Base-by-base conservation (phyloP, 73 alveolate species). In the Strombidium stylifer region DNA sequence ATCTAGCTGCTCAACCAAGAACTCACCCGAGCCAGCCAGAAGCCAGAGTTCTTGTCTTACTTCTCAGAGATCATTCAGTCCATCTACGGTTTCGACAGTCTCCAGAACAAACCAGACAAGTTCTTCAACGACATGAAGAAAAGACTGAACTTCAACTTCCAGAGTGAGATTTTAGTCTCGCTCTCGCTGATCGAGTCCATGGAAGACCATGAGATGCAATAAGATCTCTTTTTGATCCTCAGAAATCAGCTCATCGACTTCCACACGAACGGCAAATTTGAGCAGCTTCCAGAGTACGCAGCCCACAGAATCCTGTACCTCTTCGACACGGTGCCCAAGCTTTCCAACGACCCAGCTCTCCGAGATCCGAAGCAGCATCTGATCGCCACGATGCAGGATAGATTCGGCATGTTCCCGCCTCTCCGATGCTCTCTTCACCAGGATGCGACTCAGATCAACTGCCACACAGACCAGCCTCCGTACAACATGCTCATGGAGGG, bases 201-300 rank as follows among this genome's bases (percentile, higher is more conserved):
- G 31, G 20, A 23, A 56, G 59, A 57, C 19, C 51, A 3, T 6
- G 6, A n/a, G 4, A 39, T 40, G 7, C 5, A 12, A 3, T 41
- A 4, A 31, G 6, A 2, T 14, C 40, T 11, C 28, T 2, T 73
- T 28, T 32, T 41, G 36, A 73, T 78, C 0, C 46, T 78, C 27
- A 68, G 58, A 24, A 30, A 16, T 23, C 77, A 78, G 57, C 66
- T 84, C 59, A 49, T 24, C 26, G 87, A 77, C 28, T 84, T 65
- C 79, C 64, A 46, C 42, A 47, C 62, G 11, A 26, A 50, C 15
- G 80, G 72, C 21, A 77, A 84, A 42, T 84, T 73, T 0, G 78
- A 62, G 28, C 59, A 44, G 26, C 76, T 76, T 1, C 90, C 93
- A 15, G 71, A 64, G 18, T 82, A 66, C 57, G 82, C 89, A n/a